Evolutionary conservation across 495 filamentous ascomycete genomes (phyloP).

Genomic region (Aspergillus biplanus): DNA sequence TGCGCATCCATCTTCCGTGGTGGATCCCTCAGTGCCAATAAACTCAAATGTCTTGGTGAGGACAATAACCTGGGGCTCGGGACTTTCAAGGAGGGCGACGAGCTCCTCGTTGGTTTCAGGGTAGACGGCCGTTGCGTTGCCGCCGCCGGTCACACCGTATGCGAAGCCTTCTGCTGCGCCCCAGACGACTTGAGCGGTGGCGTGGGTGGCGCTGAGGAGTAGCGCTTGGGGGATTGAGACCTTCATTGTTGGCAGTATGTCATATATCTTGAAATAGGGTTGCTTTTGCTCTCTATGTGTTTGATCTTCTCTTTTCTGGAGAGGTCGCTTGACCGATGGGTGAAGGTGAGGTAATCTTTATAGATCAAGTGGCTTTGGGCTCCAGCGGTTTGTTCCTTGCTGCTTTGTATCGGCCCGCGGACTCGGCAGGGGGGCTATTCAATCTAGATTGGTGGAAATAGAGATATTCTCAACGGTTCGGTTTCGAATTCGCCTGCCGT

Average conservation of each 20-base stretch:
- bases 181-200: constrained; percentile 28
- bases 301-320: too few species aligned
- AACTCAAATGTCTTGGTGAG: constrained; percentile 43
- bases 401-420: too few species aligned
- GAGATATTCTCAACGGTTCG: too few species aligned
- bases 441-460: too few species aligned
- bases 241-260: not conserved
- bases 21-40: constrained; percentile 41
- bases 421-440: too few species aligned
- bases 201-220: constrained; percentile 24
- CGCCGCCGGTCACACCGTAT: constrained; percentile 40
- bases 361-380: too few species aligned
- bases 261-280: too few species aligned
- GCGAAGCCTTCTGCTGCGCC: constrained; percentile 42
- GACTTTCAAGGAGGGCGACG: constrained; percentile 36
- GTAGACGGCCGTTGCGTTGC: constrained; percentile 35
- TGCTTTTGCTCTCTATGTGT: too few species aligned
- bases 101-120: constrained; percentile 37
- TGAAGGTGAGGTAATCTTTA: too few species aligned
- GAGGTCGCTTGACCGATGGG: too few species aligned
- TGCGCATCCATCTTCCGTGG: constrained; percentile 42
- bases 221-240: not conserved
- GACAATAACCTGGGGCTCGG: constrained; percentile 34
- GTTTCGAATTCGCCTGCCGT: too few species aligned
- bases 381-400: too few species aligned